Evolutionary conservation across 352 stramenopile genomes (phyloP), one percentile per base, ranked within the genome.

Genomic region (Pythium aphanidermatum): DNA sequence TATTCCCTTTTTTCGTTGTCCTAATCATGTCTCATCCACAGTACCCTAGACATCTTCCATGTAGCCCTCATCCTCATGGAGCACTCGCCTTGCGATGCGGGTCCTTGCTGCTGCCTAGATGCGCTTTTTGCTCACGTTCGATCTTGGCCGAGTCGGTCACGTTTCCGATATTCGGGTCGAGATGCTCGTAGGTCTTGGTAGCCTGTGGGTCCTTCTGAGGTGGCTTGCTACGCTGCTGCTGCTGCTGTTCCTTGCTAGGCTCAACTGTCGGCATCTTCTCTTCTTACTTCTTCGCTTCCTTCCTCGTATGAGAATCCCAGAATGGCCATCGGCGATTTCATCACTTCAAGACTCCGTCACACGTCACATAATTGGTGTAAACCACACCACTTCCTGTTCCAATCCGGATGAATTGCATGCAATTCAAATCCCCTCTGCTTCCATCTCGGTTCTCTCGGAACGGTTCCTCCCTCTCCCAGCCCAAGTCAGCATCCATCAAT

Each of bases 111-210:
- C 53, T 38, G 9, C 39, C 45, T 27, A 55, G 39, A 25, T 61
- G 46, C 16, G 8, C 20, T 30, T 61, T 61, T 27, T 61, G 53
- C n/a, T 37, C 27, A 14, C 46, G 45, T 24, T 61, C 44, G 12
- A 55, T 23, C 37, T 29, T 26, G 14, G 44, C 53, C 26, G 39
- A 50, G 40, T 61, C 53, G 2, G 45, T 42, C 9, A 47, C 12
- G 13, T 29, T 51, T 11, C 2, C 35, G 19, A 28, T 31, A 10
- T 51, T 42, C 5, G 37, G 17, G 20, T 60, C 38, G 1, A 19
- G 29, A 2, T 32, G 27, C 9, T 29, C n/a, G 16, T 34, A 24
- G 24, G 9, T 42, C 32, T 51, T 34, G 2, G 47, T 34, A 3
- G 34, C 35, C 23, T 24, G 21, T 20, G 34, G 26, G 24, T 53